Base-by-base conservation (phyloP, 2,329 filamentous ascomycete genomes). In the Reticulascus tulasneorum region DNA sequence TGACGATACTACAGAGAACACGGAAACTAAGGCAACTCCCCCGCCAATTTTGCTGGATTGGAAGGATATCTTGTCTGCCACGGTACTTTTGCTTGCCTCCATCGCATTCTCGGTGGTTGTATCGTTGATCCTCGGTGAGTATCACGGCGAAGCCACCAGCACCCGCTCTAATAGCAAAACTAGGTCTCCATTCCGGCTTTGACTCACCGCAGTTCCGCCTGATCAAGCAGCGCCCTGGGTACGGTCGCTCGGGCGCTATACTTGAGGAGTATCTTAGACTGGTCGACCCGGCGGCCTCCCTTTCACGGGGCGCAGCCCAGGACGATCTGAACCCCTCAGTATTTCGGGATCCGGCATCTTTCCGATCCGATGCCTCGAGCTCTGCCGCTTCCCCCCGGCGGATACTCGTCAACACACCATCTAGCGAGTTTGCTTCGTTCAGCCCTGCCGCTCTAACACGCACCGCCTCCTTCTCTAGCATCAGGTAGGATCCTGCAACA, bases 61-160 rank as follows among this genome's bases (percentile, higher is more conserved):
- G 40, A 36, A 44, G 9, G 43, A 46, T 16, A 28, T 38, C 20
- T 33, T 47, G 2, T 32, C 45, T 2, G 29, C 37, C 19, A 42
- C 45, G 18, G 32, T 46, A 27, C 36, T 44, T n/a, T n/a, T 47
- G n/a, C 25, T 46, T 10, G 40, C 38, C 6, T 46, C 45, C 2
- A 38, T 46, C 4, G 45, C 40, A 3, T 43, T 47, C 22, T 44
- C 40, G 5, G 30, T 44, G 0, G 30, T 44, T 20, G 22, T 47
- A 4, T 42, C 37, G 2, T 18, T 46, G 15, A 35, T 44, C 21
- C 11, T 40, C 7, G 26, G 39, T 37, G n/a, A 33, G 36, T 22
- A 3, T 16, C 11, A 8, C 12, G 3, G 8, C 12, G 6, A n/a
- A 7, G 7, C n/a, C n/a, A n/a, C n/a, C 12, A 17, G 3, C 8